Percentiles rank a stretch among this genome's conserved stretches.
phyloP scores from a whole-genome alignment of 257 asterid species.

The Solanum dulcamara region DNA sequence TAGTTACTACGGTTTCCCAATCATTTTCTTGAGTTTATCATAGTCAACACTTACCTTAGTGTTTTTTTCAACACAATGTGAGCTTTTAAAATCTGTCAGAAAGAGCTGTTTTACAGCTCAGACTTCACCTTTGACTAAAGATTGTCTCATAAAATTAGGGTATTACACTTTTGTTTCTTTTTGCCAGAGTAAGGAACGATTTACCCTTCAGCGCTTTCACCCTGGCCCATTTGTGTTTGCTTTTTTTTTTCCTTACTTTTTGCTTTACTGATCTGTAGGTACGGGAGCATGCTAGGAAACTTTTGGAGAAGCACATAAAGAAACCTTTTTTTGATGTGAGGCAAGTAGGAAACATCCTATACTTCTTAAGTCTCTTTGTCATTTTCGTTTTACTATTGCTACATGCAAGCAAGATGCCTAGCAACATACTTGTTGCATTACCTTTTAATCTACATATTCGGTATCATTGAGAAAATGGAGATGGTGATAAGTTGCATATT shows the following conservation, averaged over 20 bases:
- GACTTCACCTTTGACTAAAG: not conserved
- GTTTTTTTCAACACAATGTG: not conserved
- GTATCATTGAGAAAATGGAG: not conserved
- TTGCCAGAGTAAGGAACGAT: not conserved
- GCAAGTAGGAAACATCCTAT: slow-evolving; percentile 19
- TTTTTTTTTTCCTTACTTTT: not conserved
- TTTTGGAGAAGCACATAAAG: slow-evolving; percentile 77
- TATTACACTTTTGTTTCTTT: not conserved
- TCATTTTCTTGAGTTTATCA: not conserved
- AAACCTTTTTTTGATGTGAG: slow-evolving; percentile 93
- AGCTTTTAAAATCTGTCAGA: not conserved
- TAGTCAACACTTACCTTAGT: not conserved
- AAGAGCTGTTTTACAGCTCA: not conserved
- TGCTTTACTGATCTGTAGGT: slow-evolving; percentile 31
- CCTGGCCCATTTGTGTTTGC: not conserved
- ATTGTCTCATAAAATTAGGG: not conserved
- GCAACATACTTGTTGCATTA: not conserved
- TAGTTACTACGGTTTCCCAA: not conserved
- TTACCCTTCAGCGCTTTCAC: not conserved
- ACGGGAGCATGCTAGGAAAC: slow-evolving; percentile 94
- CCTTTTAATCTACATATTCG: not conserved
- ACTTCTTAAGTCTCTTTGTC: not conserved
- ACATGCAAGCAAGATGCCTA: not conserved
- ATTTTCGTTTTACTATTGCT: not conserved
- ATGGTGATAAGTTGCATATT: not conserved